phyloP scores from a whole-genome alignment of 768 basidiomycete species.

The Rhizopogon vulgaris region DNA sequence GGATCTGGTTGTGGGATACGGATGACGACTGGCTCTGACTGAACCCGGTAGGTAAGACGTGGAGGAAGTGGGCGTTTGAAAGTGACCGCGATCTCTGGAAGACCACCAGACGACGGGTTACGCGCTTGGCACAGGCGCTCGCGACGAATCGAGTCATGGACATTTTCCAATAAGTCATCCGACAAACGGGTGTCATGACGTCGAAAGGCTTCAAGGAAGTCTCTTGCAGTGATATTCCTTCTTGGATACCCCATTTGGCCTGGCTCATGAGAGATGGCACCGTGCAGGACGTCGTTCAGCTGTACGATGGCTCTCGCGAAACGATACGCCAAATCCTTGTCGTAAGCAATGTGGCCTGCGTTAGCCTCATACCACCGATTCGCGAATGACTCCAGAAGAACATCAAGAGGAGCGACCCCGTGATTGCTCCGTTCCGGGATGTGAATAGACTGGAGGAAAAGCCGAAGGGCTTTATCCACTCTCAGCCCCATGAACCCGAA shows the following conservation, averaged over 20 bases:
- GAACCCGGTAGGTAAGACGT: slow-evolving; percentile 78
- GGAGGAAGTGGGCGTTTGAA: slow-evolving; percentile 72
- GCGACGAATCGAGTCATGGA: slow-evolving; percentile 71
- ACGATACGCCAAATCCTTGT: slow-evolving; percentile 72
- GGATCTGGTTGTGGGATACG: slow-evolving; percentile 82
- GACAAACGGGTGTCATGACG: slow-evolving; percentile 72
- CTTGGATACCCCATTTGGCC: slow-evolving; percentile 48
- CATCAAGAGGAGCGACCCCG: slow-evolving; percentile 33
- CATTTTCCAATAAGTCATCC: slow-evolving; percentile 68
- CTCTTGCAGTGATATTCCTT: slow-evolving; percentile 61
- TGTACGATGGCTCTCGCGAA: slow-evolving; percentile 80
- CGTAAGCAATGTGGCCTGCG: slow-evolving; percentile 66
- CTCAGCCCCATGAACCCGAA: slow-evolving; percentile 82
- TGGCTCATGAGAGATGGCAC: slow-evolving; percentile 56
- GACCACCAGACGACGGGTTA: slow-evolving; percentile 30
- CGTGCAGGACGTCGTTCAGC: slow-evolving; percentile 84
- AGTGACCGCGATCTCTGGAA: slow-evolving; percentile 51
- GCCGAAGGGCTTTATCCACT: slow-evolving; percentile 84
- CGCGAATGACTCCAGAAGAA: slow-evolving; percentile 79
- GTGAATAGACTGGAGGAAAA: slow-evolving; percentile 80
- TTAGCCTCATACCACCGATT: slow-evolving; percentile 91
- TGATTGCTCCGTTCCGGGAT: slow-evolving; percentile 41
- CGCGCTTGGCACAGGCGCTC: slow-evolving; percentile 73
- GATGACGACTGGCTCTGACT: slow-evolving; percentile 84
- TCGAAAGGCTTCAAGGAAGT: slow-evolving; percentile 82